These are phyloP conservation scores for Agaricales sp. DNA, from an alignment of 1,284 basidiomycete genomes.

Conservation along the genomic window DNA sequence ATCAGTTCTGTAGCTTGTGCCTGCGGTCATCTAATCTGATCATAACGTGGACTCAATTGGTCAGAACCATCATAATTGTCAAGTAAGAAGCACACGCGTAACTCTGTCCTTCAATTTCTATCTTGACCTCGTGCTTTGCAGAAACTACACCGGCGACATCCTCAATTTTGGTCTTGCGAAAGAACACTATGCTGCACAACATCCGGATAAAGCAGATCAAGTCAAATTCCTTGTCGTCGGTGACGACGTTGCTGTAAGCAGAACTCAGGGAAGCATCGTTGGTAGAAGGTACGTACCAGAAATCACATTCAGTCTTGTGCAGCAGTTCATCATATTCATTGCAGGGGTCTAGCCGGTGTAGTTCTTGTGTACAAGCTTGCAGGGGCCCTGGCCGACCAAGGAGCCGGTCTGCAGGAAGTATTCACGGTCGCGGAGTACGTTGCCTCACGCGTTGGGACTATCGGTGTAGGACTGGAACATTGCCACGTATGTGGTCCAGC, in stretches of 20 bases:
- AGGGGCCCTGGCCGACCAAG: constrained; percentile 69
- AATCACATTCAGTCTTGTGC: too few relatives aligned
- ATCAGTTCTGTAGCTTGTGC: constrained; percentile 1
- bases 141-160: constrained; percentile 19
- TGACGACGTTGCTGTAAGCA: constrained; percentile 86
- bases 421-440: constrained; percentile 62
- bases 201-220: constrained; percentile 55
- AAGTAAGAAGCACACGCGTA: constrained; percentile 49
- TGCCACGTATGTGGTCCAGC: constrained; percentile 54
- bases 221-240: constrained; percentile 82
- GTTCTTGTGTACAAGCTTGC: constrained; percentile 90
- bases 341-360: constrained; percentile 80
- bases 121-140: not conserved
- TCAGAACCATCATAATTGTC: constrained; percentile 72
- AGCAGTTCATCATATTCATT: not conserved
- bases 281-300: constrained; percentile 50
- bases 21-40: constrained; percentile 8
- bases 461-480: constrained; percentile 89
- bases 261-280: constrained; percentile 69
- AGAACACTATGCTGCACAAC: constrained; percentile 70
- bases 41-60: constrained; percentile 2
- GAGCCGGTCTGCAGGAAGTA: constrained; percentile 67
- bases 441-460: constrained; percentile 61
- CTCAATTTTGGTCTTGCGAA: constrained; percentile 90
- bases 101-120: not conserved